Conservation (phyloP, 176 grass and related monocot genomes). For the Paspalum notatum region DNA sequence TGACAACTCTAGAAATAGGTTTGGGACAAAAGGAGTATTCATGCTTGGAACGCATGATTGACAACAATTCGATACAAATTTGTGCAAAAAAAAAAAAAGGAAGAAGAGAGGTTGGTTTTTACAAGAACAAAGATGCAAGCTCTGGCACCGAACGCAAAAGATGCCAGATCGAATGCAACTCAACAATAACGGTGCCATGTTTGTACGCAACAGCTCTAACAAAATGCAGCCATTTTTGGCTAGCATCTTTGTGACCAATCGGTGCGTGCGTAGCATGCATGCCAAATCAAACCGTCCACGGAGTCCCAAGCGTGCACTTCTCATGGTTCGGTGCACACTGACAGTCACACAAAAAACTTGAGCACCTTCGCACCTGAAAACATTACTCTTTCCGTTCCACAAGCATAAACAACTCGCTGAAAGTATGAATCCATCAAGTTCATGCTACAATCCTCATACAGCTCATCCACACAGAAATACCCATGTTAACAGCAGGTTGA, state of each 20-base stretch:
- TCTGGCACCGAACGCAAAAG: neutral
- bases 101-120: neutral
- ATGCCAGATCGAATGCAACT: neutral
- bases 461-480: neutral
- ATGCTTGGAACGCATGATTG: neutral
- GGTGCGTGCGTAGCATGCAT: neutral
- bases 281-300: neutral
- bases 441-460: neutral
- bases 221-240: neutral
- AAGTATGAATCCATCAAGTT: neutral
- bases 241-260: neutral
- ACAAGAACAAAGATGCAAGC: neutral
- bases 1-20: too few species aligned
- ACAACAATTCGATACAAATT: neutral
- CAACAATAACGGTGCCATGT: neutral
- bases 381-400: neutral
- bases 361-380: constrained; percentile 3
- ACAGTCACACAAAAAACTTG: neutral
- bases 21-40: too few species aligned
- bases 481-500: neutral
- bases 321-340: neutral
- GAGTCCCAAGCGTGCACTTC: constrained; percentile 24
- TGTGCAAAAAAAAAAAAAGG: too few species aligned
- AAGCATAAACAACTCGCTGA: neutral
- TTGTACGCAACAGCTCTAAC: neutral